These are phyloP conservation scores for Colletotrichum salicis DNA, from an alignment of 2,329 filamentous ascomycete genomes.

Conservation along the genomic window DNA sequence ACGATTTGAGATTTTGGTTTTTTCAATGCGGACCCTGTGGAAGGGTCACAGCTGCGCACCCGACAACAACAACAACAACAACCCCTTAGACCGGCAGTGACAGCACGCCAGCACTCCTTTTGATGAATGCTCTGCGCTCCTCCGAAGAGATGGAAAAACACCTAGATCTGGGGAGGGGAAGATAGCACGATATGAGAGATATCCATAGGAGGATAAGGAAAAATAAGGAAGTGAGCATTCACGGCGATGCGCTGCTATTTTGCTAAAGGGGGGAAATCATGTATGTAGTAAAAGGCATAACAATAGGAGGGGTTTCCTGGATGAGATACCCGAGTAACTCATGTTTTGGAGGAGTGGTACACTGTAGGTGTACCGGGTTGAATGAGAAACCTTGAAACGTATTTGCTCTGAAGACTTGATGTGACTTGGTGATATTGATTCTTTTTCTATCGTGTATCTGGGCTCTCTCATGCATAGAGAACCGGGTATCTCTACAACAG, in stretches of 20 bases:
- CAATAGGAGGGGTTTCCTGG: constrained; percentile 23
- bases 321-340: constrained; percentile 34
- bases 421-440: background rate
- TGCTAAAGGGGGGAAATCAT: background rate
- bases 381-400: constrained; percentile 24
- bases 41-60: background rate
- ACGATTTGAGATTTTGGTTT: constrained; percentile 18
- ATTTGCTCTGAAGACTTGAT: background rate
- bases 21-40: background rate
- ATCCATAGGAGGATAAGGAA: background rate
- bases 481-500: background rate
- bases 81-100: constrained; percentile 10
- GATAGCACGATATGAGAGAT: background rate
- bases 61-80: no score
- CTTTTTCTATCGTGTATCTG: background rate
- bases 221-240: background rate
- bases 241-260: background rate
- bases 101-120: background rate
- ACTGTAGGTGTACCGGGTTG: background rate
- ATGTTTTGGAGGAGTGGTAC: constrained; percentile 18
- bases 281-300: constrained; percentile 10
- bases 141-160: background rate
- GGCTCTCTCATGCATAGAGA: background rate
- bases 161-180: background rate
- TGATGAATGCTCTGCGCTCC: background rate